Evolutionary conservation across 139 green algal species (phyloP).

Genomic region (Nannochloris sp.): DNA sequence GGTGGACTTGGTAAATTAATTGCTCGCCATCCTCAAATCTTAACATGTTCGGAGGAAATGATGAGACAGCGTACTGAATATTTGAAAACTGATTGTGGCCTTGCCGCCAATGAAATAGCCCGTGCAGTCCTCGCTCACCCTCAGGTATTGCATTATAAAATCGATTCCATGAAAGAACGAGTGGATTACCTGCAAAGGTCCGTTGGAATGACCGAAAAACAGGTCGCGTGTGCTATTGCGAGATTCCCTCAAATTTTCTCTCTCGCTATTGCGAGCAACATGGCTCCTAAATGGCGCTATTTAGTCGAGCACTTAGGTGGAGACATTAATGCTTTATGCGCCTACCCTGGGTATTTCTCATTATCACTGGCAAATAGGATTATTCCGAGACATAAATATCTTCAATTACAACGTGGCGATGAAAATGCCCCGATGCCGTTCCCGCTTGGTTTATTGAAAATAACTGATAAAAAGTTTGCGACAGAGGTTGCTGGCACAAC

Average conservation of each 20-base stretch:
- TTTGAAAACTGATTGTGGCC: conserved; percentile 17
- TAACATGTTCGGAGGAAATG: conserved; percentile 50
- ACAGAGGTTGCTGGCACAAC: conserved; percentile 1
- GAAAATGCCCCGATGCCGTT: conserved; percentile 17
- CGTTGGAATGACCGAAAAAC: conserved; percentile 43
- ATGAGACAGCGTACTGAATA: conserved; percentile 45
- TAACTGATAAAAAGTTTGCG: conserved; percentile 40
- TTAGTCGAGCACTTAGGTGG: conserved; percentile 47
- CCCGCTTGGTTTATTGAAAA: conserved; percentile 33
- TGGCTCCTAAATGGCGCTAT: conserved; percentile 68
- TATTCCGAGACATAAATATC: conserved; percentile 38
- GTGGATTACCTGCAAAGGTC: conserved; percentile 18
- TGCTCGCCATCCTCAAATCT: conserved; percentile 38
- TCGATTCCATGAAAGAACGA: conserved; percentile 31
- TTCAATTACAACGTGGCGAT: conserved; percentile 17
- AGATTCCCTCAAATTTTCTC: conserved; percentile 56
- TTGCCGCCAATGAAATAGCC: conserved; percentile 30
- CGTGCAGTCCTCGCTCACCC: conserved; percentile 33
- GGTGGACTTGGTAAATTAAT: conserved; percentile 41
- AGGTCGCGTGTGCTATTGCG: conserved; percentile 33
- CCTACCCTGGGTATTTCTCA: conserved; percentile 65
- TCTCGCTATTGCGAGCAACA: conserved; percentile 40
- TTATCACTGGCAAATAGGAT: conserved; percentile 51
- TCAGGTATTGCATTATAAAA: conserved; percentile 66
- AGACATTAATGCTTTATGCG: conserved; percentile 31